These are phyloP conservation scores for Shiraia bambusicola DNA, from an alignment of 2,329 filamentous ascomycete species.

Conservation along the genomic window DNA sequence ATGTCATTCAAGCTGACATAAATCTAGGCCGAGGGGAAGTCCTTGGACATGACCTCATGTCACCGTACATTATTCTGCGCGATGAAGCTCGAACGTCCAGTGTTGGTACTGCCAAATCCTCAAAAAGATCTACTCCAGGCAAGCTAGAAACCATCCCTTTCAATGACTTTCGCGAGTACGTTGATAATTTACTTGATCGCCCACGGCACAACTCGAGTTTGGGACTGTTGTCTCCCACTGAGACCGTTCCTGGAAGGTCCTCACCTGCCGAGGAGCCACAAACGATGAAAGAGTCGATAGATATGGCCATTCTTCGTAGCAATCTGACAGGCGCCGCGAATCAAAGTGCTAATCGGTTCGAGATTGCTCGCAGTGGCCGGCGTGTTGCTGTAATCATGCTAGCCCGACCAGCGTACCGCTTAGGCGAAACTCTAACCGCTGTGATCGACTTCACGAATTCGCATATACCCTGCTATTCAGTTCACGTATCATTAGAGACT, in stretches of 20 bases:
- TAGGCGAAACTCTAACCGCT: conserved; percentile 84
- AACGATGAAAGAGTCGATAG: conserved; percentile 80
- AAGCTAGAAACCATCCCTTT: conserved; percentile 48
- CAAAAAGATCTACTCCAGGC: conserved; percentile 16
- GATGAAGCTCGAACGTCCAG: conserved; percentile 67
- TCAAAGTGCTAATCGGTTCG: conserved; percentile 87
- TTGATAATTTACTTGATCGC: conserved; percentile 51
- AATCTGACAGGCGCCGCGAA: conserved; percentile 63
- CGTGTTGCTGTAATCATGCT: conserved; percentile 90
- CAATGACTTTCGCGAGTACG: conserved; percentile 42
- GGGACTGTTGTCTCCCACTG: conserved; percentile 73
- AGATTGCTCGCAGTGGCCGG: conserved; percentile 88
- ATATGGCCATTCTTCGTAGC: conserved; percentile 78
- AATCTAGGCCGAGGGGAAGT: conserved; percentile 70
- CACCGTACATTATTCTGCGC: conserved; percentile 83
- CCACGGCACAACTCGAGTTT: conserved; percentile 38
- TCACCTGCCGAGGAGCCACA: conserved; percentile 61
- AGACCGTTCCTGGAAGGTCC: conserved; percentile 49
- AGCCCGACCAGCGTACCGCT: conserved; percentile 80
- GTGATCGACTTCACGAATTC: conserved; percentile 80
- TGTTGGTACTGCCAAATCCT: conserved; percentile 32
- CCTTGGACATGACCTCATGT: conserved; percentile 90
- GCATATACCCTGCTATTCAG: conserved; percentile 79
- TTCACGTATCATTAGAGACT: conserved; percentile 83
- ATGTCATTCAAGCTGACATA: conserved; percentile 17